phyloP scores from a whole-genome alignment of 2,329 filamentous ascomycete species.

The Neonectria coccinea region DNA sequence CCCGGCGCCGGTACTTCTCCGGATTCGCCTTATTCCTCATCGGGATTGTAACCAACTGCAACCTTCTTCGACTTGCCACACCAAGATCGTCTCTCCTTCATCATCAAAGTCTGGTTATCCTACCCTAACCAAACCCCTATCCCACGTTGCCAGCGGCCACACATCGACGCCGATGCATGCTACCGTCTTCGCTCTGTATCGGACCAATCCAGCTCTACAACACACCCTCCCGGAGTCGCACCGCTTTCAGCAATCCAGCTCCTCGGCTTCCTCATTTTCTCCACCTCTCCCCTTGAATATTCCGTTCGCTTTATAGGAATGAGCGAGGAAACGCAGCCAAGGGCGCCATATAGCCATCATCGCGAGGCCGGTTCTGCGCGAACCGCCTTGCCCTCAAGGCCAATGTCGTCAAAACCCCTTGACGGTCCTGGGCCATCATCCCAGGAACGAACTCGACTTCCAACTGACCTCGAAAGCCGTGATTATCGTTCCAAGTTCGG shows the following conservation, averaged over 20 bases:
- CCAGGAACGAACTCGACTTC: conserved; percentile 40
- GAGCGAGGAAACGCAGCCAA: conserved; percentile 47
- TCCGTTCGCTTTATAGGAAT: conserved; percentile 42
- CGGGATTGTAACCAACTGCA: conserved; percentile 35
- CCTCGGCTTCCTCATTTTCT: conserved; percentile 17
- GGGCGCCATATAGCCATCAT: conserved; percentile 45
- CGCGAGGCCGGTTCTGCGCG: conserved; percentile 49
- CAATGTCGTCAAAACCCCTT: conserved; percentile 50
- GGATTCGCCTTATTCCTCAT: conserved; percentile 41
- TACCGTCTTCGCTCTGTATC: conserved; percentile 30
- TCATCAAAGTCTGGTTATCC: conserved; percentile 22
- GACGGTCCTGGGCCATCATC: conserved; percentile 36
- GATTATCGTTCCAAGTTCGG: conserved; percentile 36
- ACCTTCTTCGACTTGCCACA: conserved; percentile 34
- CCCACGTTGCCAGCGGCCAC: conserved; percentile 15
- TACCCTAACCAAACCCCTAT: conserved; percentile 19
- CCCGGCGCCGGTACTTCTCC: conserved; percentile 40
- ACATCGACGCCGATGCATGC: conserved; percentile 39
- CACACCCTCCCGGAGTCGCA: conserved; percentile 23
- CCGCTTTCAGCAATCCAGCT: conserved; percentile 16
- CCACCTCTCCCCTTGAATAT: conserved; percentile 11
- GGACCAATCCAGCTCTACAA: conserved; percentile 31
- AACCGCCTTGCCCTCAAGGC: conserved; percentile 54
- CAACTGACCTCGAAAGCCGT: conserved; percentile 41
- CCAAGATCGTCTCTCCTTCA: conserved; percentile 28